phyloP scores from a whole-genome alignment of 345 rosid species.

The Capsella bursapastoris region DNA sequence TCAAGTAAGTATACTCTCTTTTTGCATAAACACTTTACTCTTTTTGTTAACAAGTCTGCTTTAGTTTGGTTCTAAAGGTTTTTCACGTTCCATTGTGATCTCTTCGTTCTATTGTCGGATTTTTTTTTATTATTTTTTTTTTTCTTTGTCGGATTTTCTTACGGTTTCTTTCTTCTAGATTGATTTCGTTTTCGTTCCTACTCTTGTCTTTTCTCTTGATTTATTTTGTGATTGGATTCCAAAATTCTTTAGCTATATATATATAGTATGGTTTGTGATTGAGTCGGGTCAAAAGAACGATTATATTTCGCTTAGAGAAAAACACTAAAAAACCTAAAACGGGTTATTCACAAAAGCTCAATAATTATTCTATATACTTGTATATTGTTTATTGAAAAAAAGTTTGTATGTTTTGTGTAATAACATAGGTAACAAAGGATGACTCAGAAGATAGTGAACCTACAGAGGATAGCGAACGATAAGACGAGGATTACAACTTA shows the following conservation, averaged over 20 bases:
- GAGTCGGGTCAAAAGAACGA: neutral
- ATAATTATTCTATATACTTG: neutral
- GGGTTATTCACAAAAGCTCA: neutral
- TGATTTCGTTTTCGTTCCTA: neutral
- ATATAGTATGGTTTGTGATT: neutral
- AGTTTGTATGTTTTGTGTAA: conserved; percentile 6
- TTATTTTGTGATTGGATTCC: neutral
- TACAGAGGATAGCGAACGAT: conserved; percentile 35
- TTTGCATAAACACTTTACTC: neutral
- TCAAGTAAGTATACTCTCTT: conserved; percentile 35
- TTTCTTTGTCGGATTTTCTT: neutral
- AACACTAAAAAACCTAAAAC: neutral
- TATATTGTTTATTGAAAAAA: neutral
- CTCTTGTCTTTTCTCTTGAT: conserved; percentile 17
- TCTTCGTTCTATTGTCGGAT: neutral
- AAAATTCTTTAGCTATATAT: neutral
- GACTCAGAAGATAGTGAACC: conserved; percentile 24
- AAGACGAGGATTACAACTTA: conserved; percentile 45
- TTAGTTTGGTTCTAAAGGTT: neutral
- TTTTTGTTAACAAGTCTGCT: conserved; percentile 3
- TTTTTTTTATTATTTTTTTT: too few species aligned
- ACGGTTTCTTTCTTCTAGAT: neutral
- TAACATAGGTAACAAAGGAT: conserved; percentile 32
- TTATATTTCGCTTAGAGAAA: neutral
- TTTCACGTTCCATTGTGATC: neutral